Percentiles rank a stretch among this genome's conserved stretches.
Conservation (phyloP, 2,329 filamentous ascomycete genomes). For the Dryadomyces quercus-mongolicae region DNA sequence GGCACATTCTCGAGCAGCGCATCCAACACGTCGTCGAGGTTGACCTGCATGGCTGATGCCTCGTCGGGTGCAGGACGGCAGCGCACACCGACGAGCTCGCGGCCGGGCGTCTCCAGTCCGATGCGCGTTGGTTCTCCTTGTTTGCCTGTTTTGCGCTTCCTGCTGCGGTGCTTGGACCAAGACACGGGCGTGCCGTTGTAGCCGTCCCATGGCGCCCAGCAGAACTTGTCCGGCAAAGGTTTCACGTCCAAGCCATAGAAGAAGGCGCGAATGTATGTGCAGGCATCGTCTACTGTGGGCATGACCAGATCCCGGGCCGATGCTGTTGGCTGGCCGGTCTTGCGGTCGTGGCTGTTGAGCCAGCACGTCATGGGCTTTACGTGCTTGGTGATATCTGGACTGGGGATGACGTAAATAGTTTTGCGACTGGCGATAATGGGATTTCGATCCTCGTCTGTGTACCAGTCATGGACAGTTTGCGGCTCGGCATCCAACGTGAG, state of each 20-base stretch:
- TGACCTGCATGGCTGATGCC: constrained; percentile 37
- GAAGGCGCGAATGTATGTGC: constrained; percentile 28
- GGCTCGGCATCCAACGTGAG: constrained; percentile 39
- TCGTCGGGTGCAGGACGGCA: constrained; percentile 34
- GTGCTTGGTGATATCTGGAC: constrained; percentile 25
- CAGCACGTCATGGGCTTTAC: constrained; percentile 29
- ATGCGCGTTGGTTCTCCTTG: constrained; percentile 24
- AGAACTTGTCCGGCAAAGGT: constrained; percentile 23
- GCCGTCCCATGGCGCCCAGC: constrained; percentile 34
- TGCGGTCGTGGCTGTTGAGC: constrained; percentile 16
- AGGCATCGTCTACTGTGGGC: constrained; percentile 18
- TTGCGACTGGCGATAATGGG: constrained; percentile 29
- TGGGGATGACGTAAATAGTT: constrained; percentile 40
- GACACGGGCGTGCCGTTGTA: background rate
- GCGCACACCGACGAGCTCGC: constrained; percentile 35
- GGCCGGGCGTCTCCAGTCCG: constrained; percentile 26
- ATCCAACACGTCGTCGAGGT: constrained; percentile 50
- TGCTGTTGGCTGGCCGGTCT: no score
- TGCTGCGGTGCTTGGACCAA: background rate
- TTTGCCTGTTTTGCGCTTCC: constrained; percentile 13
- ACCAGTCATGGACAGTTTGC: constrained; percentile 42
- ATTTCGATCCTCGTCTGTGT: constrained; percentile 32
- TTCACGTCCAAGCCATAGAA: constrained; percentile 44
- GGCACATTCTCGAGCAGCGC: constrained; percentile 40
- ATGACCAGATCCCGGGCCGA: constrained; percentile 3